Evolutionary conservation across 148 eudicot genomes (phyloP).

Genomic region (Agrostemma githago): DNA sequence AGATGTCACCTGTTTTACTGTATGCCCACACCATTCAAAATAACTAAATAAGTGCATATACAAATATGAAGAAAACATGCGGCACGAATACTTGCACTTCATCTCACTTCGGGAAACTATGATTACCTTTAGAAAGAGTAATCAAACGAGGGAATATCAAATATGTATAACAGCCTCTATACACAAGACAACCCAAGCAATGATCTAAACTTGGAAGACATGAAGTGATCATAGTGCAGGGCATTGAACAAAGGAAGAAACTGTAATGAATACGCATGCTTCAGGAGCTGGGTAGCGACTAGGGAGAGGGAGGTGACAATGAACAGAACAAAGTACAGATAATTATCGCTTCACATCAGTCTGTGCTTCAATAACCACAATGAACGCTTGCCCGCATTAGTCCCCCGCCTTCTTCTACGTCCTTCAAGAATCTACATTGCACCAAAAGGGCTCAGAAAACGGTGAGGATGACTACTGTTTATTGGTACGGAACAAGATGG

Average conservation of each 20-base stretch:
- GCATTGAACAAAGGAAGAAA: background rate
- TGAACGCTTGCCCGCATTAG: constrained; percentile 46
- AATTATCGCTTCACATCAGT: background rate
- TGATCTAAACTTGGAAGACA: background rate
- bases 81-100: too few species aligned
- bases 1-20: too few species aligned
- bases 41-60: too few species aligned
- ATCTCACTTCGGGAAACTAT: too few species aligned
- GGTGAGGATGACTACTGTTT: background rate
- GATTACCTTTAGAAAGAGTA: too few species aligned
- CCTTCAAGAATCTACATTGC: constrained; percentile 64
- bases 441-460: constrained; percentile 11
- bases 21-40: too few species aligned
- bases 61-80: too few species aligned
- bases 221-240: background rate
- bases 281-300: background rate
- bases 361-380: constrained; percentile 31
- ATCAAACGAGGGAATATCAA: too few species aligned
- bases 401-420: constrained; percentile 85
- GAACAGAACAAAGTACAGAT: background rate
- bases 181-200: background rate
- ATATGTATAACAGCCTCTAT: too few species aligned
- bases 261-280: background rate
- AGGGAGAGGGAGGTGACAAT: background rate
- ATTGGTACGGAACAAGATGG: background rate